Evolutionary conservation across 2,329 filamentous ascomycete species (phyloP).

Genomic region (Xylaria sp.): DNA sequence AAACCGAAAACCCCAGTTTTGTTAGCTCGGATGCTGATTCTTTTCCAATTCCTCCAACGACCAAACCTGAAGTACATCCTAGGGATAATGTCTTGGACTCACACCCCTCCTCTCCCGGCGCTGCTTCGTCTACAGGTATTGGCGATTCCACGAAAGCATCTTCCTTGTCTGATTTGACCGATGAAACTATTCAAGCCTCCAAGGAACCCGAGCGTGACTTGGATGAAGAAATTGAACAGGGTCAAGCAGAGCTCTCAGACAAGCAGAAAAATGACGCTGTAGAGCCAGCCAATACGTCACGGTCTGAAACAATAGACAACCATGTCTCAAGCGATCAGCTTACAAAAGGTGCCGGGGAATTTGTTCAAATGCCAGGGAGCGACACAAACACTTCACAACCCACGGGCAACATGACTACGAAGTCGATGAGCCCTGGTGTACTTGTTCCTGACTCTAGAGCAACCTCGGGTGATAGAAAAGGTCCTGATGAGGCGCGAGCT

Average conservation of each 20-base stretch:
- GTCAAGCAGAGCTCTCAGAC: constrained; percentile 25
- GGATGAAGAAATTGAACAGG: constrained; percentile 34
- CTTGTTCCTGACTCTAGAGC: constrained; percentile 2
- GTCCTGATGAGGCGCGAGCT: constrained; percentile 2
- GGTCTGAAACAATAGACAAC: constrained; percentile 35
- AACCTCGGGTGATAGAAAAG: constrained; percentile 13
- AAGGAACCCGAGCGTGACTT: constrained; percentile 50
- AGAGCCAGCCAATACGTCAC: constrained; percentile 32
- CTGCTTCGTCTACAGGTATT: constrained; percentile 63
- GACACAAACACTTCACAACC: constrained; percentile 37
- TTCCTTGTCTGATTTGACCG: constrained; percentile 71
- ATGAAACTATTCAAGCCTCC: constrained; percentile 64
- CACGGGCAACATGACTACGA: constrained; percentile 33
- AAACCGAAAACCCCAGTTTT: constrained; percentile 51
- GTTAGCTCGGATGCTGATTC: constrained; percentile 64
- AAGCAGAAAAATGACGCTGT: constrained; percentile 23
- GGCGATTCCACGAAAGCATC: constrained; percentile 72
- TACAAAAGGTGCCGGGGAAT: constrained; percentile 42
- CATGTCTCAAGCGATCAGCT: constrained; percentile 40
- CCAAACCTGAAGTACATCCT: constrained; percentile 58
- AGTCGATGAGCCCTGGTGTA: constrained; percentile 38
- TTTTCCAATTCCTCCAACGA: constrained; percentile 52
- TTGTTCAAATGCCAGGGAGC: constrained; percentile 41
- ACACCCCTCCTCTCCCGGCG: constrained; percentile 66
- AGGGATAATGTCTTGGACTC: constrained; percentile 66